Conservation (phyloP, 208 protist species). For the Leishmania lainsoni region DNA sequence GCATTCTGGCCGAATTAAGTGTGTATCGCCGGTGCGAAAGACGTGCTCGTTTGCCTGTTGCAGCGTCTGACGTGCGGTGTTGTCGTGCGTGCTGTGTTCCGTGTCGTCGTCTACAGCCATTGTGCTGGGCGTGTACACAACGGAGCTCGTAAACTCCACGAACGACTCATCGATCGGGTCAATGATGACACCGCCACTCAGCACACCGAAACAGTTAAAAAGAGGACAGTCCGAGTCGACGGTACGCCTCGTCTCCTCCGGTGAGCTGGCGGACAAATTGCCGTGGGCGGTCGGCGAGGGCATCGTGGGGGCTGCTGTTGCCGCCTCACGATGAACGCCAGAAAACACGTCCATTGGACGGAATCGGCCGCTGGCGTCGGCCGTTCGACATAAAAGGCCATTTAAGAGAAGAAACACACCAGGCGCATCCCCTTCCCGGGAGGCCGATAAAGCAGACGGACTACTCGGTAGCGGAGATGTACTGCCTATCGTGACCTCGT, state of each 20-base stretch:
- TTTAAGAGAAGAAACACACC: slow-evolving; percentile 74
- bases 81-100: background rate
- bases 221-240: slow-evolving; percentile 51
- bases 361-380: slow-evolving; percentile 52
- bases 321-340: slow-evolving; percentile 28
- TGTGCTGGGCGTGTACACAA: slow-evolving; percentile 25
- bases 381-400: slow-evolving; percentile 65
- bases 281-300: background rate
- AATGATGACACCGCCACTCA: slow-evolving; percentile 69
- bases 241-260: background rate
- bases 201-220: slow-evolving; percentile 64
- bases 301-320: background rate
- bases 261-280: background rate
- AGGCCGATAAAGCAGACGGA: background rate
- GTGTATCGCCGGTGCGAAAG: slow-evolving; percentile 15
- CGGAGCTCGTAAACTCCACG: slow-evolving; percentile 53
- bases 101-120: background rate
- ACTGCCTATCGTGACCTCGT: background rate
- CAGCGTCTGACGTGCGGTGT: background rate
- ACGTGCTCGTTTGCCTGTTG: slow-evolving; percentile 17
- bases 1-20: slow-evolving; percentile 11
- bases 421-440: background rate
- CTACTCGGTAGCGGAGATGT: background rate
- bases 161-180: slow-evolving; percentile 36
- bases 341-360: slow-evolving; percentile 71